Percentiles rank a stretch among this genome's conserved stretches.
Conservation (phyloP, 768 basidiomycete genomes). For the Pleurotus salmoneostramineus region DNA sequence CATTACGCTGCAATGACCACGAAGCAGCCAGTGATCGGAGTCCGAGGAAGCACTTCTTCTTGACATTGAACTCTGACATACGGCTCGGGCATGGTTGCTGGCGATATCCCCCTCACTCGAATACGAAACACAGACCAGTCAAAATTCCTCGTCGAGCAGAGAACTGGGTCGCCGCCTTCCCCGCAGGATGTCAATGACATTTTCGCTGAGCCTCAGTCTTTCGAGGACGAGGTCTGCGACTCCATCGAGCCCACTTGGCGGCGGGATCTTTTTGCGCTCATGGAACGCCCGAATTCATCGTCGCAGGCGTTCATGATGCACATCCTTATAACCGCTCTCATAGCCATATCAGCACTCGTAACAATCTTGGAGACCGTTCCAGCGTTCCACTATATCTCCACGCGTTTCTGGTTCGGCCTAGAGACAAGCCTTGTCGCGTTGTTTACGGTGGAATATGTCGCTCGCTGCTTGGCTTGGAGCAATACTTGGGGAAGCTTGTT, state of each 20-base stretch:
- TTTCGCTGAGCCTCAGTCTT: conserved; percentile 30
- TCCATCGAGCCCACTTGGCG: conserved; percentile 54
- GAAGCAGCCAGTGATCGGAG: too few species aligned
- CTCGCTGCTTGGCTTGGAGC: conserved; percentile 74
- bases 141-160: conserved; percentile 43
- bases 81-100: not conserved
- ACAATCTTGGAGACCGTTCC: conserved; percentile 82
- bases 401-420: conserved; percentile 78
- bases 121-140: conserved; percentile 22
- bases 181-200: conserved; percentile 32
- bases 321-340: conserved; percentile 64
- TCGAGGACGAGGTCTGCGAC: conserved; percentile 30
- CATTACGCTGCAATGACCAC: too few species aligned
- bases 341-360: conserved; percentile 69
- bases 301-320: conserved; percentile 74
- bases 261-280: conserved; percentile 59
- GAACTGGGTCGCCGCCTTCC: conserved; percentile 16
- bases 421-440: conserved; percentile 82
- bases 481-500: conserved; percentile 55
- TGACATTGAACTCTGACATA: not conserved
- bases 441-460: conserved; percentile 84
- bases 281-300: conserved; percentile 80
- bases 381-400: conserved; percentile 64
- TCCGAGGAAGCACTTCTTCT: too few species aligned
- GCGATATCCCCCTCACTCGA: conserved; percentile 15